Evolutionary conservation across 2,329 filamentous ascomycete species (phyloP).

Genomic region (Bipolaris gigantea): DNA sequence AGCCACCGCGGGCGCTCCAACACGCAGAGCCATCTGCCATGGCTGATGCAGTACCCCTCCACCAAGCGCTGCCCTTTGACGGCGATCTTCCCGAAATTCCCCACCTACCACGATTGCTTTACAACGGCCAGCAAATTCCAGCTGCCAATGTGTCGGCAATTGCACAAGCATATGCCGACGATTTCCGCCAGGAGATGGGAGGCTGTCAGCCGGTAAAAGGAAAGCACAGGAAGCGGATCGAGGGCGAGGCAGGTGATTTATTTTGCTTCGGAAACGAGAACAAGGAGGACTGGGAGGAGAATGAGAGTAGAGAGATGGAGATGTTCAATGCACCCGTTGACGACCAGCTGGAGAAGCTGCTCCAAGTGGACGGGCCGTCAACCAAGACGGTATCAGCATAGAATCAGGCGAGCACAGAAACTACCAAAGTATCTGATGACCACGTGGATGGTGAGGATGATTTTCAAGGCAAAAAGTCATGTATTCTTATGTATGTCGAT

Average conservation of each 20-base stretch:
- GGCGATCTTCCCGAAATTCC: constrained; percentile 53
- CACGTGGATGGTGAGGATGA: neutral
- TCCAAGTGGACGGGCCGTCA: neutral
- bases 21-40: constrained; percentile 52
- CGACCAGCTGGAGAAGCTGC: neutral
- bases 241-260: constrained; percentile 59
- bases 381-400: neutral
- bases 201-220: constrained; percentile 57
- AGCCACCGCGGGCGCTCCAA: constrained; percentile 15
- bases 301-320: constrained; percentile 13
- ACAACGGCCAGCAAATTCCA: constrained; percentile 60
- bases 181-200: constrained; percentile 68
- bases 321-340: constrained; percentile 10
- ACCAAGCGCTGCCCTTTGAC: constrained; percentile 52
- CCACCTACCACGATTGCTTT: constrained; percentile 63
- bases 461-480: too few species aligned
- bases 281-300: constrained; percentile 35
- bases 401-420: neutral
- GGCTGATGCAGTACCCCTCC: constrained; percentile 51
- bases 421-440: neutral
- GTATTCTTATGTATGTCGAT: too few species aligned
- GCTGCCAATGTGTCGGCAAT: constrained; percentile 48
- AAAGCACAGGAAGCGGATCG: constrained; percentile 36
- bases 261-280: constrained; percentile 61
- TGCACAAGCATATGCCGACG: constrained; percentile 57